Evolutionary conservation across 1,284 basidiomycete species (phyloP).

Genomic region (Melampsora americana): DNA sequence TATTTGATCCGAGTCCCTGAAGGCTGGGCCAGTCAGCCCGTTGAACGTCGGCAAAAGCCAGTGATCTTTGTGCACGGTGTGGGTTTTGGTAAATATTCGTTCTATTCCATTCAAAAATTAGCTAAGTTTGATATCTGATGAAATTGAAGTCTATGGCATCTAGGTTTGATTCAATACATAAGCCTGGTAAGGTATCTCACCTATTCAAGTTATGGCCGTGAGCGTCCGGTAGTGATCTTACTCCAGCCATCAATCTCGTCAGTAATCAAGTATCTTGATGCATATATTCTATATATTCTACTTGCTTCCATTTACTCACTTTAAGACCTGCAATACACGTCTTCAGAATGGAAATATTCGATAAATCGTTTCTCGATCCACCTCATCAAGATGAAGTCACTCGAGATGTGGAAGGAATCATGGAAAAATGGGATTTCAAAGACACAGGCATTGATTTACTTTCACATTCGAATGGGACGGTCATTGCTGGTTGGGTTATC

Average conservation of each 20-base stretch:
- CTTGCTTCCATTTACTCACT: background rate
- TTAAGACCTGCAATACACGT: background rate
- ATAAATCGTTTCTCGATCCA: slow-evolving; percentile 5
- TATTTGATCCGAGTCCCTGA: slow-evolving; percentile 31
- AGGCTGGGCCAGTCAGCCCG: slow-evolving; percentile 11
- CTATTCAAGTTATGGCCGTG: slow-evolving; percentile 18
- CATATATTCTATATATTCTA: background rate
- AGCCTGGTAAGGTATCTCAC: slow-evolving; percentile 16
- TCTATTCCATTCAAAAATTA: background rate
- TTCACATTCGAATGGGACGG: slow-evolving; percentile 34
- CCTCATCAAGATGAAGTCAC: slow-evolving; percentile 24
- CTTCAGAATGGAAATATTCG: slow-evolving; percentile 40
- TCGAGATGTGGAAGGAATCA: background rate
- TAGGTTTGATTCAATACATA: slow-evolving; percentile 36
- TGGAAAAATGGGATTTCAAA: slow-evolving; percentile 1
- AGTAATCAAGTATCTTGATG: background rate
- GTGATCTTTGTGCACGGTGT: slow-evolving; percentile 37
- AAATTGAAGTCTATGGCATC: background rate
- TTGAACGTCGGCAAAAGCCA: slow-evolving; percentile 26
- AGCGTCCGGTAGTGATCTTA: slow-evolving; percentile 33
- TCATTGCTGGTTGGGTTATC: slow-evolving; percentile 34
- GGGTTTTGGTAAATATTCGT: slow-evolving; percentile 20
- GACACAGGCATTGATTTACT: slow-evolving; percentile 32
- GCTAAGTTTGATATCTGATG: slow-evolving; percentile 1
- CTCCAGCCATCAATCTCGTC: slow-evolving; percentile 38